Base-by-base conservation (phyloP, 2,329 filamentous ascomycete species). In the Cercospora berteroae region DNA sequence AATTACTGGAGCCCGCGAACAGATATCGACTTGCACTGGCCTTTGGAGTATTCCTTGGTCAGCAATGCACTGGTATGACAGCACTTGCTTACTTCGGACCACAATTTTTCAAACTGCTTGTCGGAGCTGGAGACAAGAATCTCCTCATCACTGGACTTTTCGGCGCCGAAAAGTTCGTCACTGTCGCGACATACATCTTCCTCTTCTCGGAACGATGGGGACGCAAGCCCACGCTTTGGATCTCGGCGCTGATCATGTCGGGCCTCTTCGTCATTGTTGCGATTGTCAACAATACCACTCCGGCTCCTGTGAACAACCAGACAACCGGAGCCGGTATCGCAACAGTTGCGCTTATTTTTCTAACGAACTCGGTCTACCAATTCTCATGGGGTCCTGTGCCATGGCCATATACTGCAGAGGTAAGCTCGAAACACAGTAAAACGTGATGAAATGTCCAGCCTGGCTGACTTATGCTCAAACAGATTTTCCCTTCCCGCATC, bases 71-170 rank as follows among this genome's bases (percentile, higher is more conserved):
- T 1, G 84, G 84, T 2, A 83, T 83, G 25, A 50, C 44, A 0
- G 84, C 84, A 0, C 80, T 86, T 68, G 83, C 83, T 7, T 86
- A 86, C 74, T 86, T 85, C 61, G 83, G 82, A 0, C 84, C 84
- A 3, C 84, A 87, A 71, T 86, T 85, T 74, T 86, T 86, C 74
- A 81, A 81, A 23, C 75, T 85, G 0, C 79, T 86, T 3, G 82
- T 85, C 9, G 83, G 83, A 4, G 73, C 76, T 8, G 81, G 80
- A 0, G 78, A 81, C 48, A 76, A 80, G 63, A 80, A 81, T 52
- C 78, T 87, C 2, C 74, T 86, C 1, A 74, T 87, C 18, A 86
- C 83, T 0, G 84, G 82, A 2, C 82, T 86, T 39, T 86, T 86
- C 69, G 84, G 84, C 8, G 83, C 81, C 0, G 77, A 86, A 65